phyloP scores from a whole-genome alignment of 805 yeast genomes.

The Yamadazyma insecticola region DNA sequence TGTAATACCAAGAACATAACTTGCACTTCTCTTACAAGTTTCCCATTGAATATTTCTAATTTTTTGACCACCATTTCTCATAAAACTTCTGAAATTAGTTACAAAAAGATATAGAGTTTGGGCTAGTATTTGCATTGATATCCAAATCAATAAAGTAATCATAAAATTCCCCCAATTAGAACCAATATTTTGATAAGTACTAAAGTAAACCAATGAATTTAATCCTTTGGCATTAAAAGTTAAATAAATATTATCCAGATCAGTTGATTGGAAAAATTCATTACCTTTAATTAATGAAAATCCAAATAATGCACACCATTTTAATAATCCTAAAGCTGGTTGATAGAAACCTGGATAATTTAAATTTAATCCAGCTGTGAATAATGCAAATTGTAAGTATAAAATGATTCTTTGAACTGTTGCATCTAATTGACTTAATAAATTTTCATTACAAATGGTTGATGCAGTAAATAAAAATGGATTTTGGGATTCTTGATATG shows the following conservation, averaged over 20 bases:
- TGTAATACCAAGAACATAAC: conserved; percentile 27
- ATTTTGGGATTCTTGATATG: conserved; percentile 55
- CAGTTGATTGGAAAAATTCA: conserved; percentile 7
- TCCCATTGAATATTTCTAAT: too few species aligned
- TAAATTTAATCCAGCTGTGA: conserved; percentile 50
- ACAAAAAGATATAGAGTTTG: conserved; percentile 18
- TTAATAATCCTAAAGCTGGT: conserved; percentile 45
- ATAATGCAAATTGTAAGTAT: conserved; percentile 57
- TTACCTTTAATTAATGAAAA: conserved; percentile 14
- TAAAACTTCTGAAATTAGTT: conserved; percentile 8
- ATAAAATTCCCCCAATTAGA: conserved; percentile 44
- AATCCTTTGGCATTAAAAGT: conserved; percentile 41
- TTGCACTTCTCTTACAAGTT: conserved; percentile 4
- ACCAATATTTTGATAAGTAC: conserved; percentile 17
- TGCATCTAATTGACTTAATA: conserved; percentile 54
- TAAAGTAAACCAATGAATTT: conserved; percentile 28
- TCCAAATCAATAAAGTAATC: conserved; percentile 25
- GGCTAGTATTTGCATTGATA: conserved; percentile 17
- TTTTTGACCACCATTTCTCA: conserved; percentile 1
- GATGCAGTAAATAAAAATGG: conserved; percentile 51
- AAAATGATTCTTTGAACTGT: conserved; percentile 43
- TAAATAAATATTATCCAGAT: conserved; percentile 35
- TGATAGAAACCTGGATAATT: conserved; percentile 61
- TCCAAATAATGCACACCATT: conserved; percentile 56
- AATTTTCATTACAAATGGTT: conserved; percentile 53